Percentiles rank a stretch among this genome's conserved stretches.
Evolutionary conservation across 2,329 filamentous ascomycete species (phyloP).

Genomic region (Phialocephala sp.): DNA sequence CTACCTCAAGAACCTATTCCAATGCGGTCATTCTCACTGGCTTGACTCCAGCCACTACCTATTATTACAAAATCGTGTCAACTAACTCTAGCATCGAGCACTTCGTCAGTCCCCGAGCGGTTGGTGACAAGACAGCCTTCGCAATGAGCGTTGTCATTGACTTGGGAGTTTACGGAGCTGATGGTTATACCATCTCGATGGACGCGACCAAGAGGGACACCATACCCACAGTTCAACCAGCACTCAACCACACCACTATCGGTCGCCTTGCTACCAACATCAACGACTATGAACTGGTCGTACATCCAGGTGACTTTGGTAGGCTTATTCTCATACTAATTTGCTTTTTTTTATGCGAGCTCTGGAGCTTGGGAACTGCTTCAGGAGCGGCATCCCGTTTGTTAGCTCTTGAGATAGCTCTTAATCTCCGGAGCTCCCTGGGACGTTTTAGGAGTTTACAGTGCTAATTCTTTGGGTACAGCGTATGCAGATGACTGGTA

Average conservation of each 20-base stretch:
- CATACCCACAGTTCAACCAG: constrained; percentile 55
- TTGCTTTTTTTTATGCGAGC: too few species aligned
- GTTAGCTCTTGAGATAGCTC: too few species aligned
- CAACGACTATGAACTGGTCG: constrained; percentile 60
- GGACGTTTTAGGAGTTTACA: too few species aligned
- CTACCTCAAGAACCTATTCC: constrained; percentile 58
- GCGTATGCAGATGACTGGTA: constrained; percentile 65
- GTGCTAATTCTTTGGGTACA: too few species aligned
- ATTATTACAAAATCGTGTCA: constrained; percentile 65
- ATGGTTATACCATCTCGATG: constrained; percentile 56
- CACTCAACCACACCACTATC: constrained; percentile 65
- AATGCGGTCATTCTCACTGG: constrained; percentile 54
- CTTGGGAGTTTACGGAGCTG: constrained; percentile 58
- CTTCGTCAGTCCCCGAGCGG: constrained; percentile 58
- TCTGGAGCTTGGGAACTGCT: too few species aligned
- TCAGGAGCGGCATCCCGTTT: too few species aligned
- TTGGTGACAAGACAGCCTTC: constrained; percentile 62
- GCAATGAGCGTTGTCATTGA: constrained; percentile 59
- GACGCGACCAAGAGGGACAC: constrained; percentile 53
- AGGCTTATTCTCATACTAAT: too few species aligned
- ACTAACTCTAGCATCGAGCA: constrained; percentile 59
- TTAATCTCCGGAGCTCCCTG: too few species aligned
- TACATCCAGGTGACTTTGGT: constrained; percentile 58
- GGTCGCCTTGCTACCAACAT: constrained; percentile 55
- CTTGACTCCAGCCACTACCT: constrained; percentile 58